Base-by-base conservation (phyloP, 179 eudicot species). In the Actinidia chinensis region DNA sequence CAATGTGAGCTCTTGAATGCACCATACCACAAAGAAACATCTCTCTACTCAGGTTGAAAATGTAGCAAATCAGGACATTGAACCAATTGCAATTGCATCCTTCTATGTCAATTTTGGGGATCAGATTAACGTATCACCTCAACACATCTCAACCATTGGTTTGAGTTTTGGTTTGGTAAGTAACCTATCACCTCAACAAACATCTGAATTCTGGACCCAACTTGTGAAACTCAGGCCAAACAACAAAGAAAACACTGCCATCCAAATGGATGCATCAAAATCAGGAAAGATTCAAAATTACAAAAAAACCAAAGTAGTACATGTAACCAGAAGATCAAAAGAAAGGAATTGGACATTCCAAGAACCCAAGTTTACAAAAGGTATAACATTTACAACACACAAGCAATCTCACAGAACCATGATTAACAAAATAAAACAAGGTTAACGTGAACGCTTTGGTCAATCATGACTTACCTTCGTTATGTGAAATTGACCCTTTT, bases 381-480 rank as follows among this genome's bases (percentile, higher is more conserved):
- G 58, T 46, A 46, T 48, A 22, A 44, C 1, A 22, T 15, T 60
- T 74, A 40, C 43, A 20, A 61, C 47, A 44, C 47, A 17, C 75
- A 61, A 75, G 28, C 12, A 65, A 48, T 28, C 23, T 33, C 12
- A 65, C 23, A 61, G 40, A 59, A 74, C 59, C 33, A 75, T 42
- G 46, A 74, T 25, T 18, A 52, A 14, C 64, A 60, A 20, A 6
- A 20, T 58, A 74, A 44, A 69, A 44, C 46, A 56, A 55, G 18
- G 4, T 43, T 46, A 63, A 48, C 54, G 67, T 48, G 58, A 43
- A 42, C 75, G 17, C 42, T 22, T 43, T 14, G 33, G 23, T 50
- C 71, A 67, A 51, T 54, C 48, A 52, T 71, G 60, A 83, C 87
- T 79, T 84, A 92, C 98, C 91, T 86, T 88, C 88, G 69, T 76